A percentile compares a stretch with the other conserved stretches of the same genome.
Evolutionary conservation across 306 rosid species (phyloP).

Genomic region (Senna tora): DNA sequence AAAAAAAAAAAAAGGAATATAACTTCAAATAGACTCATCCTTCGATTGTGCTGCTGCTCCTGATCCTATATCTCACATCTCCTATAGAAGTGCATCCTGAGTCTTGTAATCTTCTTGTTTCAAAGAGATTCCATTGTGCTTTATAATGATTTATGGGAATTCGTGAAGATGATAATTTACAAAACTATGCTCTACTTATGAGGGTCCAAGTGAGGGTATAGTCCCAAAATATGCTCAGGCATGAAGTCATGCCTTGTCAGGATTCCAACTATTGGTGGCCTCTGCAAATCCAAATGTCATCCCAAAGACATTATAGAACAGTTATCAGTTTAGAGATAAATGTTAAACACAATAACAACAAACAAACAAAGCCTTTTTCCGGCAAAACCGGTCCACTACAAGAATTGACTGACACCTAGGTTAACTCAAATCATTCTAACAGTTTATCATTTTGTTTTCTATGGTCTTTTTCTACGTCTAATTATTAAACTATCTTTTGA

Average conservation of each 20-base stretch:
- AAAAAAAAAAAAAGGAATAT: neutral
- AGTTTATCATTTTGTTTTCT: too few species aligned
- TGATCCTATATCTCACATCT: conserved; percentile 20
- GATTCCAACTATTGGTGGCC: conserved; percentile 73
- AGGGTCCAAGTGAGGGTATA: conserved; percentile 58
- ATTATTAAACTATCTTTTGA: too few species aligned
- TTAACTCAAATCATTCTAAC: too few species aligned
- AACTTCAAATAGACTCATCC: neutral
- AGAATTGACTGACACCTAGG: too few species aligned
- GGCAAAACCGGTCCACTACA: too few species aligned
- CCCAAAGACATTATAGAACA: neutral
- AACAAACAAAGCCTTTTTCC: too few species aligned
- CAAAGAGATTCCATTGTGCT: neutral
- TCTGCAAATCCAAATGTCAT: conserved; percentile 48
- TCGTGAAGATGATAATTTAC: neutral
- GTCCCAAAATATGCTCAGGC: conserved; percentile 67
- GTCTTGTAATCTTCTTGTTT: neutral
- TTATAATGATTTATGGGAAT: neutral
- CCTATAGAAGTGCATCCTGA: conserved; percentile 6
- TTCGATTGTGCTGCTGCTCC: neutral
- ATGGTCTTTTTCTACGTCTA: too few species aligned
- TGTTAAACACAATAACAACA: too few species aligned
- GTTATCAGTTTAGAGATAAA: conserved; percentile 4
- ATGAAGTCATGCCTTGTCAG: conserved; percentile 76
- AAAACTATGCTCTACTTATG: conserved; percentile 29